These are phyloP conservation scores for Eimeria maxima DNA, from an alignment of 169 alveolate species.

Conservation along the genomic window DNA sequence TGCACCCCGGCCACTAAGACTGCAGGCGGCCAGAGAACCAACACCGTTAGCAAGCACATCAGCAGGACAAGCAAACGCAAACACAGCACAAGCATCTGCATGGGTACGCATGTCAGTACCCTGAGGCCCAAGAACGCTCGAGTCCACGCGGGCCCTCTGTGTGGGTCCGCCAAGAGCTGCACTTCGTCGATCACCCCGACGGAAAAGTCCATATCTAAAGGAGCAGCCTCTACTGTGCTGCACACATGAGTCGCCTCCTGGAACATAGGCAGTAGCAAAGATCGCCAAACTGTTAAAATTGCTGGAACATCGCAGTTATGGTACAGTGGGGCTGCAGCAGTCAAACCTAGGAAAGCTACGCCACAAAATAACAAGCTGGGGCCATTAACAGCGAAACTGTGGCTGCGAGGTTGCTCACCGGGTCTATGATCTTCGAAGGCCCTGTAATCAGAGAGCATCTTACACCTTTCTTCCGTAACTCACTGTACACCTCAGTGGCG, in stretches of 20 bases:
- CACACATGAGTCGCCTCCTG: slow-evolving; percentile 91
- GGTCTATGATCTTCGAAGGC: slow-evolving; percentile 88
- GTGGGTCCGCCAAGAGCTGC: slow-evolving; percentile 93
- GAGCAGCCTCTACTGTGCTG: slow-evolving; percentile 95
- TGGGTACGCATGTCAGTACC: slow-evolving; percentile 36
- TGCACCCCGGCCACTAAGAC: background rate
- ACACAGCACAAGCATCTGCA: background rate
- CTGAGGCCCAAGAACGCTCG: slow-evolving; percentile 93
- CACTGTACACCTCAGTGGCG: slow-evolving; percentile 95
- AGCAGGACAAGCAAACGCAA: background rate
- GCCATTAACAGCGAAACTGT: background rate
- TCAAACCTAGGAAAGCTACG: background rate
- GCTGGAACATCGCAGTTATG: background rate
- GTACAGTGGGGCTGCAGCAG: background rate
- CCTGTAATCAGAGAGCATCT: slow-evolving; percentile 94
- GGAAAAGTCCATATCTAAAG: slow-evolving; percentile 89
- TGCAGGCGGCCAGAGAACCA: background rate
- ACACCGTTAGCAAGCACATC: background rate
- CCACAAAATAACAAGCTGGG: background rate
- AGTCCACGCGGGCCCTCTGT: slow-evolving; percentile 96
- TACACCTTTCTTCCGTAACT: slow-evolving; percentile 87
- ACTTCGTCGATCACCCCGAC: slow-evolving; percentile 96
- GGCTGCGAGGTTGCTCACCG: slow-evolving; percentile 35
- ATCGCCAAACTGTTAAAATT: background rate
- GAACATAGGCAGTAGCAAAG: background rate